A percentile compares a stretch with the other conserved stretches of the same genome.
phyloP scores from a whole-genome alignment of 2,329 filamentous ascomycete genomes.

The Coniochaeta pulveracea region DNA sequence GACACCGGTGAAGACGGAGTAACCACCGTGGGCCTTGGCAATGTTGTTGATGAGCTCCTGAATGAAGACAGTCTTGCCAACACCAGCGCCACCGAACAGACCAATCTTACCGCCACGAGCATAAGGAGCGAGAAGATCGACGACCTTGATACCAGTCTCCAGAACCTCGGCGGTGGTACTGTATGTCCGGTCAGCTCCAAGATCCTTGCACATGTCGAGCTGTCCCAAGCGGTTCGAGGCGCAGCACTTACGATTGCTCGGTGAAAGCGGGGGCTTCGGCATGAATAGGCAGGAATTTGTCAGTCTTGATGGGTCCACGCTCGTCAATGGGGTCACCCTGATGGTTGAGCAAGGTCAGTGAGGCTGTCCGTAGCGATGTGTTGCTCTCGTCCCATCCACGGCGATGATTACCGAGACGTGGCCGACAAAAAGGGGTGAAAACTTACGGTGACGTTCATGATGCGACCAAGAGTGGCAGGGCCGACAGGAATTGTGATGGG shows the following conservation, averaged over 20 bases:
- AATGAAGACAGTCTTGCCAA: constrained; percentile 99
- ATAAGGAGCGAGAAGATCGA: constrained; percentile 96
- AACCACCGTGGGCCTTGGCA: constrained; percentile 99
- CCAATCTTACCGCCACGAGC: constrained; percentile 99
- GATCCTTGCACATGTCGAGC: no score
- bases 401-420: no score
- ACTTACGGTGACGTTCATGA: constrained; percentile 87
- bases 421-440: not conserved
- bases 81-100: constrained; percentile 99
- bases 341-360: no score
- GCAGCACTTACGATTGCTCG: constrained; percentile 60
- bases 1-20: constrained; percentile 99
- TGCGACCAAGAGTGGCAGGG: constrained; percentile 86
- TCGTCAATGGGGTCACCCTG: constrained; percentile 95
- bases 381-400: no score
- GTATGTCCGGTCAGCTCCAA: no score
- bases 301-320: constrained; percentile 92
- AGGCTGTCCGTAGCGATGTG: no score
- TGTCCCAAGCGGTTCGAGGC: no score
- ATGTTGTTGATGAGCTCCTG: constrained; percentile 99
- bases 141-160: constrained; percentile 99
- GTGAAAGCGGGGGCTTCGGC: constrained; percentile 83
- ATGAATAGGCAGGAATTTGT: constrained; percentile 85
- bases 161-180: constrained; percentile 84
- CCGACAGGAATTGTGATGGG: constrained; percentile 97